Evolutionary conservation across 768 basidiomycete genomes (phyloP), one percentile per base, ranked within the genome.

Genomic region (Mycena crocata): DNA sequence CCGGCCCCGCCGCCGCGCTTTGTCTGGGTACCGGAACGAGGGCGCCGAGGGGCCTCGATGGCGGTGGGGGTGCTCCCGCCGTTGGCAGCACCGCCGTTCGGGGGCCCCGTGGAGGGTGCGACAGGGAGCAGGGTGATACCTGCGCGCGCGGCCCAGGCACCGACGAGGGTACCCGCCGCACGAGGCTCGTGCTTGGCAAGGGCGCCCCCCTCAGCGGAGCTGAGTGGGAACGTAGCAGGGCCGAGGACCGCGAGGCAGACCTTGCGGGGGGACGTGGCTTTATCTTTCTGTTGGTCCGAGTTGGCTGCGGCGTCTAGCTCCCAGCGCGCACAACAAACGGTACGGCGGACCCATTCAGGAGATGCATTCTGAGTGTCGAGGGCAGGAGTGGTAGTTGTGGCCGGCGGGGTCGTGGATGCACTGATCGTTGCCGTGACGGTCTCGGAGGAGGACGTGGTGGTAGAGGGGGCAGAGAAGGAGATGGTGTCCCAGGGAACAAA

Each of bases 301-400:
- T n/a, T n/a, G 37, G 51, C 64, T n/a, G 85, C 85, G 61, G 90
- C 82, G 50, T 91, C 84, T 44, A 85, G 75, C 73, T 93, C 92
- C 91, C 91, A 95, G 21, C 85, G 86, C 3, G 90, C 91, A 73
- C 93, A 94, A 74, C 91, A 95, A 62, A 95, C 90, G 35, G 91
- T 92, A 62, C 93, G 86, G 68, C 93, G 88, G 31, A 94, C 86
- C 93, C 93, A 95, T 73, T 95, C 93, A 15, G 93, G 93, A 12
- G 90, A 89, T 7, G 81, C 74, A 34, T 76, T 76, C 21, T 67
- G 64, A 57, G 57, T 40, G 48, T 73, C 75, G 23, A 71, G 55
- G 14, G 75, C 49, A 40, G 73, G 70, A n/a, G 74, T 64, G 58
- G 76, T 74, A 23, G 74, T 67, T 7, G 67, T 46, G 26, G 66